phyloP scores from a whole-genome alignment of 495 filamentous ascomycete genomes.

The Extremus antarcticus region DNA sequence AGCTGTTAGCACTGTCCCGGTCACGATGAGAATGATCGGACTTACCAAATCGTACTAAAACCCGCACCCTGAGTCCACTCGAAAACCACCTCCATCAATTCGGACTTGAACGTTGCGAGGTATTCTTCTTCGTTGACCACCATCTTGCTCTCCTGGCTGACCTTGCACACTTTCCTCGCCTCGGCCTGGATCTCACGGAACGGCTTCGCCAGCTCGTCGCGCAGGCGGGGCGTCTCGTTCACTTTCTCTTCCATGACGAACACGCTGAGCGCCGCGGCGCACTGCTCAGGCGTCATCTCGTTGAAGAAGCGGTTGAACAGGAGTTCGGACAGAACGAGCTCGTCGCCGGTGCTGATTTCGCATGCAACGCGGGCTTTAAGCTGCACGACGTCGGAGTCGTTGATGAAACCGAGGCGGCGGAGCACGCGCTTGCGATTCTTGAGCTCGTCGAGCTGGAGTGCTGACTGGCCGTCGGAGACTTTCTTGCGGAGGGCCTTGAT shows the following conservation, averaged over 20 bases:
- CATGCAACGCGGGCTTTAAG: slow-evolving; percentile 93
- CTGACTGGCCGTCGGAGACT: slow-evolving; percentile 67
- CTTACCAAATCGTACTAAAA: slow-evolving; percentile 93
- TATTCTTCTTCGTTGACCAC: slow-evolving; percentile 88
- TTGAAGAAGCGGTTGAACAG: slow-evolving; percentile 98
- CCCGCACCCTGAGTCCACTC: slow-evolving; percentile 87
- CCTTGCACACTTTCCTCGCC: slow-evolving; percentile 77
- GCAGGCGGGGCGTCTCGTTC: slow-evolving; percentile 54
- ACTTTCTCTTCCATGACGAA: slow-evolving; percentile 97
- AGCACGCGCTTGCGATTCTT: slow-evolving; percentile 95
- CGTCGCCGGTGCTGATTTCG: slow-evolving; percentile 90
- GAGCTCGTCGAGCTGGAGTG: slow-evolving; percentile 88
- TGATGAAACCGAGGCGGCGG: slow-evolving; percentile 88
- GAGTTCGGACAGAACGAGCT: slow-evolving; percentile 81
- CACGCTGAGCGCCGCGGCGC: slow-evolving; percentile 72
- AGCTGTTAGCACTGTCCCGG: slow-evolving; percentile 17
- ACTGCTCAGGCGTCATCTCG: slow-evolving; percentile 76
- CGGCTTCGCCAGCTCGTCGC: slow-evolving; percentile 75
- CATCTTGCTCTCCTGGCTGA: slow-evolving; percentile 86
- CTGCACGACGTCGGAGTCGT: slow-evolving; percentile 86
- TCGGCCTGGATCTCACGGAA: slow-evolving; percentile 75
- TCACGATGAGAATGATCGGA: slow-evolving; percentile 16
- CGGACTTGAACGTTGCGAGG: slow-evolving; percentile 70
- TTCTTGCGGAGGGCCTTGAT: slow-evolving; percentile 82
- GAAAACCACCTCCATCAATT: slow-evolving; percentile 92